phyloP scores from a whole-genome alignment of 2,329 filamentous ascomycete species.

The Pseudocercospora cruenta region DNA sequence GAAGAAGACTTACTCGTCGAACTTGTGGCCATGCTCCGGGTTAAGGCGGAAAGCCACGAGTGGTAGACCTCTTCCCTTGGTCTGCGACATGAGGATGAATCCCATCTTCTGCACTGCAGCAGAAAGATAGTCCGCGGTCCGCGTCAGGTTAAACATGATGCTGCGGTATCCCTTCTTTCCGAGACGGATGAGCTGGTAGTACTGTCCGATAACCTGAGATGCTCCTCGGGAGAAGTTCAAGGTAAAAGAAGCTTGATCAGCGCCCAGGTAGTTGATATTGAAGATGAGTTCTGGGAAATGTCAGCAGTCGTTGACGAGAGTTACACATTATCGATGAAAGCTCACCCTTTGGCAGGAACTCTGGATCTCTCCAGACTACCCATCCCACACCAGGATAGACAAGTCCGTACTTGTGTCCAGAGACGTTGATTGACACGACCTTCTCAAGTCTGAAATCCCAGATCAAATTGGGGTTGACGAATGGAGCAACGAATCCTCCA shows the following conservation, averaged over 20 bases:
- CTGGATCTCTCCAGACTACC: slow-evolving; percentile 83
- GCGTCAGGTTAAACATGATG: slow-evolving; percentile 93
- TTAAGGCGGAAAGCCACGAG: slow-evolving; percentile 86
- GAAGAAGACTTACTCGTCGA: slow-evolving; percentile 51
- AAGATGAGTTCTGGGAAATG: slow-evolving; percentile 74
- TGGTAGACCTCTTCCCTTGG: slow-evolving; percentile 75
- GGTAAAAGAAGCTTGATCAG: slow-evolving; percentile 93
- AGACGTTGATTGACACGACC: slow-evolving; percentile 92
- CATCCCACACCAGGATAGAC: slow-evolving; percentile 93
- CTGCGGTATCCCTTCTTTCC: slow-evolving; percentile 88
- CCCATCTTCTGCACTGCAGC: slow-evolving; percentile 72
- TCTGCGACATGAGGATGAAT: slow-evolving; percentile 87
- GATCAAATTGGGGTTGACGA: slow-evolving; percentile 77
- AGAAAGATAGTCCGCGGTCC: slow-evolving; percentile 85
- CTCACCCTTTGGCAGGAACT: slow-evolving; percentile 72
- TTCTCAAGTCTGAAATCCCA: slow-evolving; percentile 93
- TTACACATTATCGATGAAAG: background rate
- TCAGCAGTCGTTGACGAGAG: background rate
- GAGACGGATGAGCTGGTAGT: slow-evolving; percentile 94
- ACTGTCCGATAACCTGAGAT: slow-evolving; percentile 92
- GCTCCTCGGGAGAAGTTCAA: slow-evolving; percentile 97
- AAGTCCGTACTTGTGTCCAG: slow-evolving; percentile 82
- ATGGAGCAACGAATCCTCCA: slow-evolving; percentile 91
- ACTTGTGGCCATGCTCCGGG: slow-evolving; percentile 56
- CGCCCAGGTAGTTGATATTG: slow-evolving; percentile 98